phyloP scores from a whole-genome alignment of 805 yeast genomes.

The Cyberlindnera euphorbiiphila region DNA sequence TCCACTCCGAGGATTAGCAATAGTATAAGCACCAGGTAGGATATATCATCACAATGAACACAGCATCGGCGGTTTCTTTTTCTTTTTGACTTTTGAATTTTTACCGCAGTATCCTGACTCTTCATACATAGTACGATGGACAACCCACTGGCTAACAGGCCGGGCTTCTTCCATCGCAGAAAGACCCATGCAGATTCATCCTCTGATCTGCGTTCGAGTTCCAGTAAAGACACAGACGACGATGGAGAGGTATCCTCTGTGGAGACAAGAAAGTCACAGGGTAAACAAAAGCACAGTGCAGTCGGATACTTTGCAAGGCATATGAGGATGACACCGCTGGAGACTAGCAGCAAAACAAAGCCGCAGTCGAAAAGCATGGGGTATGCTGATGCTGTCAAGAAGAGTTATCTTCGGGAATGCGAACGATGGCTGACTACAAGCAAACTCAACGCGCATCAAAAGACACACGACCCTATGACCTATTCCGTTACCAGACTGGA shows the following conservation, averaged over 20 bases:
- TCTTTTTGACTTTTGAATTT: too few relatives aligned
- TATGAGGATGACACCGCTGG: conserved; percentile 21
- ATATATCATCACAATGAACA: too few relatives aligned
- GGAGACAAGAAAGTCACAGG: neutral
- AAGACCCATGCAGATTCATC: conserved; percentile 1
- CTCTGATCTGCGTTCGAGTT: conserved; percentile 1
- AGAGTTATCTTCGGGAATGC: conserved; percentile 16
- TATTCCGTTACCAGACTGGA: conserved; percentile 18
- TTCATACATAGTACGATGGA: too few relatives aligned
- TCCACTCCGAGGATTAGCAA: too few relatives aligned
- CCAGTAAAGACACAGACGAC: conserved; percentile 3
- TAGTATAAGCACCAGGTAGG: too few relatives aligned
- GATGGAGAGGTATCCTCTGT: conserved; percentile 1
- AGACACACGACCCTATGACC: conserved; percentile 16
- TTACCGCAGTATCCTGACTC: too few relatives aligned
- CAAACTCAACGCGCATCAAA: conserved; percentile 11
- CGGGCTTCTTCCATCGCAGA: conserved; percentile 8
- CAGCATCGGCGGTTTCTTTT: too few relatives aligned
- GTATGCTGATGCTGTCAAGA: conserved; percentile 14
- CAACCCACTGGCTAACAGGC: conserved; percentile 5
- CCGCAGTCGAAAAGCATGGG: neutral
- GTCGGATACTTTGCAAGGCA: conserved; percentile 12
- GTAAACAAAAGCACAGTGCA: neutral
- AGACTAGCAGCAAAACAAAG: neutral
- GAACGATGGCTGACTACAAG: conserved; percentile 20